Base-by-base conservation (phyloP, 345 rosid species). In the Syzygium jambos region DNA sequence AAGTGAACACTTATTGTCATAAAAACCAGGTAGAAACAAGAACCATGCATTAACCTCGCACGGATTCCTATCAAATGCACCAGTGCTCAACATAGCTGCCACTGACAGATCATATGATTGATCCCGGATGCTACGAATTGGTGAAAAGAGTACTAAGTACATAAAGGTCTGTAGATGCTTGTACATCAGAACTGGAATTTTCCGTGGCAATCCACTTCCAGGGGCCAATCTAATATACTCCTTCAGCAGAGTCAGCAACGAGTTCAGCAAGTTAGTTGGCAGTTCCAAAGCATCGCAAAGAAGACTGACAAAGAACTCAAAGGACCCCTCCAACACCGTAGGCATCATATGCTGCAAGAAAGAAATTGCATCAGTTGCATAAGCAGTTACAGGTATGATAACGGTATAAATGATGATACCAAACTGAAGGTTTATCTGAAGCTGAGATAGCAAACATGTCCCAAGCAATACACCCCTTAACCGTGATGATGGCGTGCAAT, bases 11-110 rank as follows among this genome's bases (percentile, higher is more conserved):
- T 91, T 91, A 85, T 85, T 88, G 34, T 78, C 65, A 80, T 86
- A 85, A 90, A 88, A 94, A 86, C 95, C 90, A 5, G 97, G 98
- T 88, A 98, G 90, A 88, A 95, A 96, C 82, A 92, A 88, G 91
- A 96, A 91, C 99, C 99, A 98, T 27, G 94, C 93, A 88, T 85
- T 92, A 91, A 92, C 91, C 92, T 96, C 99, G 85, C 87, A 86
- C 52, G 86, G 89, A 88, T 94, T 93, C 89, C 91, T 91, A 85
- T 96, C 98, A 93, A 98, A 98, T 87, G 99, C 98, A 90, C 99
- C 98, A 12, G 97, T 96, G 86, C 99, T 96, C 78, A 87, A 91
- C 97, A 98, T 93, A 90, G 98, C 94, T 86, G 95, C 95, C 85
- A 84, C 84, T 85, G 98, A 96, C 89, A 98, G 92, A 88, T 87